Evolutionary conservation across 352 stramenopile species (phyloP).

Genomic region (Thalassiosira ordinaria): DNA sequence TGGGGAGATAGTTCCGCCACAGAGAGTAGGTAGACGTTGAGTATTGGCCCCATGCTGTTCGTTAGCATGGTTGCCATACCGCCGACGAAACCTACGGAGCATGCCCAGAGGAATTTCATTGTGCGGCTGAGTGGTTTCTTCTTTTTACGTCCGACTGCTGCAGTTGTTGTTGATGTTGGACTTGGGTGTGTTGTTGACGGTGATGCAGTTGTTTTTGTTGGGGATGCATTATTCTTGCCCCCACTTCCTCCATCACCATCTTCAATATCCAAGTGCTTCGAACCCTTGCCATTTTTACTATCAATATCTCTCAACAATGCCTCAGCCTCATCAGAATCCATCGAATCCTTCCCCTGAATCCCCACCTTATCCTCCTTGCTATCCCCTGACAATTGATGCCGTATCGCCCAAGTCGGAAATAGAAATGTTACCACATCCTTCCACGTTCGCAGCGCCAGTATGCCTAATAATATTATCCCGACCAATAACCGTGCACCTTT

Average conservation of each 20-base stretch:
- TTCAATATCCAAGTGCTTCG: constrained; percentile 5
- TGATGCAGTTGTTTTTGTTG: too few species aligned
- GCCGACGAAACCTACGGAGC: constrained; percentile 54
- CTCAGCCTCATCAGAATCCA: constrained; percentile 9
- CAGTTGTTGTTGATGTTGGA: too few species aligned
- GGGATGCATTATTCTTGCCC: too few species aligned
- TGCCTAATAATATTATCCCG: constrained; percentile 52
- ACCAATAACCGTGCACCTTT: constrained; percentile 50
- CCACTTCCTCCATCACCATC: too few species aligned
- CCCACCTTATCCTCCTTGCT: constrained; percentile 20
- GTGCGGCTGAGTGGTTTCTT: neutral
- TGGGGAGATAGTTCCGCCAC: constrained; percentile 53
- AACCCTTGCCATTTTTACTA: too few species aligned
- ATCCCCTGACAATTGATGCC: constrained; percentile 34
- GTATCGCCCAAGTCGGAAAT: constrained; percentile 33
- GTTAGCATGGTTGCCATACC: constrained; percentile 63
- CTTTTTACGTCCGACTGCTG: too few species aligned
- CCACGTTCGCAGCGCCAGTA: constrained; percentile 49
- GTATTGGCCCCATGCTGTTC: constrained; percentile 67
- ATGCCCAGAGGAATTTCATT: constrained; percentile 46
- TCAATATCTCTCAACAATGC: neutral
- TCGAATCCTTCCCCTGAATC: constrained; percentile 37
- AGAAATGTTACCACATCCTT: constrained; percentile 38
- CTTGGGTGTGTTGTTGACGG: too few species aligned
- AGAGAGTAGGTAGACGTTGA: constrained; percentile 66